Evolutionary conservation across 257 asterid genomes (phyloP), one percentile per base, ranked within the genome.

Genomic region (Leptodermis oblonga): DNA sequence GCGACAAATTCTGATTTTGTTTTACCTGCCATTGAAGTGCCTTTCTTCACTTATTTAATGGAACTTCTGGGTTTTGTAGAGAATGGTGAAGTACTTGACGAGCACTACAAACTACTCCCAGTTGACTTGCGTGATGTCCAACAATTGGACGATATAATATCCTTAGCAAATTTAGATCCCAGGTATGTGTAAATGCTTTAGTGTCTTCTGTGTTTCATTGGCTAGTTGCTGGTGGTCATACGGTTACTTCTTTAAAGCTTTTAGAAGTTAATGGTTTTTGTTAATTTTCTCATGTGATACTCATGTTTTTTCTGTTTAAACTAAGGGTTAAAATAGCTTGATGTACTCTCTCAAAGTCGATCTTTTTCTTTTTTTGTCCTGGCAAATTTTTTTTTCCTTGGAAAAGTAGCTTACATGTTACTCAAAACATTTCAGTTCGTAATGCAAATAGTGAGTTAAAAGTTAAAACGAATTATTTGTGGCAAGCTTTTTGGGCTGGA

Each of bases 101-200:
- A 85, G 61, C 92, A 85, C 75, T 94, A 91, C 96, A 94, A 91
- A 82, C 90, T 94, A 76, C 89, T 94, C 65, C 97, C 99, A 26
- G 85, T 91, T 69, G 99, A 94, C 76, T 74, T 94, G 80, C 92
- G 96, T 52, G 94, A 91, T 75, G 71, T 94, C 67, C 77, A 70
- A 60, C 80, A 82, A 64, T 84, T 94, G 41, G 92, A 89, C 73
- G 90, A 85, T 76, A 82, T 91, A 61, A 74, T 94, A 63, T 71
- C 84, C 48, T 68, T 85, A 82, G 96, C 99, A 76, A 79, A 84
- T 76, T 76, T 94, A 55, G 97, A 94, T 81, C 96, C 87, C 33
- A 91, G 97, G 97, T 94, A 79, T 76, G 80, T 77, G 65, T 70
- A 56, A 60, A 70, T 75, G 60, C 76, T 76, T 58, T 68, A 28